Conservation (phyloP, 2,329 filamentous ascomycete genomes). For the Talaromyces islandicus region DNA sequence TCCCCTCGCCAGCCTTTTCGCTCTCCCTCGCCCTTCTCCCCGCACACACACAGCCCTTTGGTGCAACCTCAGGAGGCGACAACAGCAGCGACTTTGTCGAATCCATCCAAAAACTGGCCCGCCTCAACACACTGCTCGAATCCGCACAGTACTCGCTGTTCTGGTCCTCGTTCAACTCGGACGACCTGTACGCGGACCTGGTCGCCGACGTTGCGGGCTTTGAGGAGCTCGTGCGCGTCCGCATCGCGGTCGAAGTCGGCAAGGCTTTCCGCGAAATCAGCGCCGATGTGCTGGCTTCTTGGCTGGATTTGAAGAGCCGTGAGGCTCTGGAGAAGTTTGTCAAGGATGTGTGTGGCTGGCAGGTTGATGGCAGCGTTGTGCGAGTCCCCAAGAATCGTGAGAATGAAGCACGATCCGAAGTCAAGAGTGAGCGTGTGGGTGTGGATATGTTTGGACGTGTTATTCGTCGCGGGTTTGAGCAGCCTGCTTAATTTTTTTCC, state of each 20-base stretch:
- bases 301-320: conserved; percentile 63
- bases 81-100: conserved; percentile 57
- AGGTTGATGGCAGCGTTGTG: conserved; percentile 58
- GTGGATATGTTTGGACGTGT: conserved; percentile 54
- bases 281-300: conserved; percentile 62
- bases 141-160: conserved; percentile 85
- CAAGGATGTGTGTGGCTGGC: conserved; percentile 80
- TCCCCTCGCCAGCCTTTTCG: conserved; percentile 91
- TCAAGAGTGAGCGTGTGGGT: conserved; percentile 88
- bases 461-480: conserved; percentile 79
- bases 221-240: conserved; percentile 84
- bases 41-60: conserved; percentile 65
- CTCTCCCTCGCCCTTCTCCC: conserved; percentile 91
- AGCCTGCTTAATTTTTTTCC: conserved; percentile 51
- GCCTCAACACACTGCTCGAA: conserved; percentile 80
- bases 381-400: conserved; percentile 88
- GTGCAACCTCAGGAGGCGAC: conserved; percentile 28
- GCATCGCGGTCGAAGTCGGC: conserved; percentile 81
- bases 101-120: conserved; percentile 80
- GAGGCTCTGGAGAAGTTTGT: conserved; percentile 71
- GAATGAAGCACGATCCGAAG: conserved; percentile 92
- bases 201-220: conserved; percentile 92
- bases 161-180: conserved; percentile 87
- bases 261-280: conserved; percentile 71
- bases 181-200: conserved; percentile 92